Evolutionary conservation across 371 early-diverging fungal genomes (phyloP).

Genomic region (Phascolomyces articulosus): DNA sequence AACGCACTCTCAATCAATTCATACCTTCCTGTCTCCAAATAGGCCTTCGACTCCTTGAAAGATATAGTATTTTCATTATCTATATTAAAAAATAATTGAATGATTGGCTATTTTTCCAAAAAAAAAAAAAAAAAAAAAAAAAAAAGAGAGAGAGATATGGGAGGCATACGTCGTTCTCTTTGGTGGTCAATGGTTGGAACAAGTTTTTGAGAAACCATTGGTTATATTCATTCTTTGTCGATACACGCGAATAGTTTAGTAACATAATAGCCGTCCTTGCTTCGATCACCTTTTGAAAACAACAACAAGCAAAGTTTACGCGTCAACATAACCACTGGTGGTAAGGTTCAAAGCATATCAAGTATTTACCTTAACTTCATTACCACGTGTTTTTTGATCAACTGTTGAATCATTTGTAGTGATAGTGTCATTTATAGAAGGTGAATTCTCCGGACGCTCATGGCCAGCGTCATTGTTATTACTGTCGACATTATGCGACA

Average conservation of each 20-base stretch:
- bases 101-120: background rate
- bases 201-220: conserved; percentile 49
- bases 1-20: background rate
- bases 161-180: conserved; percentile 34
- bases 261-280: conserved; percentile 47
- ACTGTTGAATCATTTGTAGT: background rate
- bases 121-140: background rate
- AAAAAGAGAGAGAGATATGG: background rate
- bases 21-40: conserved; percentile 38
- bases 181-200: conserved; percentile 40
- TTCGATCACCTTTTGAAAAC: conserved; percentile 36
- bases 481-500: conserved; percentile 4
- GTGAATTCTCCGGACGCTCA: background rate
- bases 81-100: background rate
- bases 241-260: conserved; percentile 35
- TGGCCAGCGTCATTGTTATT: background rate
- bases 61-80: conserved; percentile 38
- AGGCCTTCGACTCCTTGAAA: conserved; percentile 38
- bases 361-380: conserved; percentile 11
- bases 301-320: background rate
- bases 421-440: background rate
- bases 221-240: conserved; percentile 49
- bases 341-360: too few species aligned
- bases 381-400: background rate
- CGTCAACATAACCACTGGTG: background rate